A percentile compares a stretch with the other conserved stretches of the same genome.
phyloP scores from a whole-genome alignment of 1,284 basidiomycete genomes.

The Ustilago cynodontis region DNA sequence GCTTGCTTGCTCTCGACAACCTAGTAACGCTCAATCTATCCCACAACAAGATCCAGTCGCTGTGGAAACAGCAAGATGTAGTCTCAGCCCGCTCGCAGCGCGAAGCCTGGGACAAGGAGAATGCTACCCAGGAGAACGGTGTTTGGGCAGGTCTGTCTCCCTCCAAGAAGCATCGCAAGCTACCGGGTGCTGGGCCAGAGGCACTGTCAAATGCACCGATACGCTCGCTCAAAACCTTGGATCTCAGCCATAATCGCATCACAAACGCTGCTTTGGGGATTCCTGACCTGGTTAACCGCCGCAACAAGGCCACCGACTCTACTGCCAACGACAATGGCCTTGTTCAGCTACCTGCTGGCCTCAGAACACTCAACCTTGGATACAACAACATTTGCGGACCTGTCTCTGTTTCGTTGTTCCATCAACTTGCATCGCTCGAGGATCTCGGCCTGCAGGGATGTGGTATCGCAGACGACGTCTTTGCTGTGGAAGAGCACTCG shows the following conservation, averaged over 20 bases:
- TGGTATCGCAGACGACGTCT: slow-evolving; percentile 59
- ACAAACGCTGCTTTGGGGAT: slow-evolving; percentile 50
- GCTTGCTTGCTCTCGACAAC: slow-evolving; percentile 53
- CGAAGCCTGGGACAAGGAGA: slow-evolving; percentile 47
- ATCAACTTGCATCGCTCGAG: slow-evolving; percentile 36
- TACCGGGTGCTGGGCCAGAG: slow-evolving; percentile 1
- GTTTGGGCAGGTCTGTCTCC: slow-evolving; percentile 57
- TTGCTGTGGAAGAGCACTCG: slow-evolving; percentile 14
- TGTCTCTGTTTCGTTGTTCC: slow-evolving; percentile 43
- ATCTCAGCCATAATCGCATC: slow-evolving; percentile 60
- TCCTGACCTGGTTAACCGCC: slow-evolving; percentile 33
- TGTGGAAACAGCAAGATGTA: slow-evolving; percentile 53
- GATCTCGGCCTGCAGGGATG: slow-evolving; percentile 60
- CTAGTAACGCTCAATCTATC: slow-evolving; percentile 63
- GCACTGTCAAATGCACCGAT: slow-evolving; percentile 27
- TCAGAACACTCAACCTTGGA: slow-evolving; percentile 53
- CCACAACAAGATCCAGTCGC: slow-evolving; percentile 55
- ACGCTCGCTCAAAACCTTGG: slow-evolving; percentile 47
- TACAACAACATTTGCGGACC: slow-evolving; percentile 62
- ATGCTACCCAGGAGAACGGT: slow-evolving; percentile 46
- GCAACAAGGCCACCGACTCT: slow-evolving; percentile 16
- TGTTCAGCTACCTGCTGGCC: slow-evolving; percentile 42
- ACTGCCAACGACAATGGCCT: neutral
- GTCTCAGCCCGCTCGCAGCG: slow-evolving; percentile 32
- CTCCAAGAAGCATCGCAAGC: slow-evolving; percentile 42